Percentiles rank a stretch among this genome's conserved stretches.
Conservation (phyloP, 768 basidiomycete species). For the Agaricus sinodeliciosus region DNA sequence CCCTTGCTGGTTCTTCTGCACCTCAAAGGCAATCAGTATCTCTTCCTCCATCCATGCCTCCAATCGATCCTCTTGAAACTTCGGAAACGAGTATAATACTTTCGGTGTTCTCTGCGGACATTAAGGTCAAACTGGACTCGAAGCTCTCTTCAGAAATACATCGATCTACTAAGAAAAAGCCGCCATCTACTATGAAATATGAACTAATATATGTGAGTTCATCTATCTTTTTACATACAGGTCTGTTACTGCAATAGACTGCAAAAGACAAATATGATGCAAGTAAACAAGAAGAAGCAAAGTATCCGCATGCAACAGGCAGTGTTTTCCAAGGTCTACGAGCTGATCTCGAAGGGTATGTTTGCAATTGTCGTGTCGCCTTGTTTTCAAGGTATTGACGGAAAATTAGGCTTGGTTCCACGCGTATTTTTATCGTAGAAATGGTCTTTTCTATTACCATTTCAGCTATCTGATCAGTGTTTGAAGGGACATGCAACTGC, state of each 20-base stretch:
- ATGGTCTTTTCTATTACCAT: background rate
- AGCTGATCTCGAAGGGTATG: conserved; percentile 79
- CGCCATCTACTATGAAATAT: conserved; percentile 67
- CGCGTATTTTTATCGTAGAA: conserved; percentile 81
- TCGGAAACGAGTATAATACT: conserved; percentile 52
- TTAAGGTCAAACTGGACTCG: conserved; percentile 57
- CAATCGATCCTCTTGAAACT: conserved; percentile 29
- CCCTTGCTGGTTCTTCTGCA: conserved; percentile 27
- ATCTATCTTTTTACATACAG: background rate
- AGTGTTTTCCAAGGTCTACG: conserved; percentile 85
- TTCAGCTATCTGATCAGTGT: conserved; percentile 1
- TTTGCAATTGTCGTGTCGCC: background rate
- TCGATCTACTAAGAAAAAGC: conserved; percentile 92
- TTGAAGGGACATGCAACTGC: conserved; percentile 79
- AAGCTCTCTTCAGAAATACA: conserved; percentile 70
- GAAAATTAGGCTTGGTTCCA: conserved; percentile 46
- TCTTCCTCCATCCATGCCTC: conserved; percentile 18
- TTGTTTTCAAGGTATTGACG: background rate
- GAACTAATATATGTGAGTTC: conserved; percentile 76
- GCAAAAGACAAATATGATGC: conserved; percentile 77
- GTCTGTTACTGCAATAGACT: conserved; percentile 33
- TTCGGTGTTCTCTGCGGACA: conserved; percentile 60
- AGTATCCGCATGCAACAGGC: conserved; percentile 52
- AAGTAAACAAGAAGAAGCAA: conserved; percentile 61
- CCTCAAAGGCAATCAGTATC: conserved; percentile 30